A percentile compares a stretch with the other conserved stretches of the same genome.
phyloP scores from a whole-genome alignment of 2,329 filamentous ascomycete genomes.

The Alternaria metachromatica region DNA sequence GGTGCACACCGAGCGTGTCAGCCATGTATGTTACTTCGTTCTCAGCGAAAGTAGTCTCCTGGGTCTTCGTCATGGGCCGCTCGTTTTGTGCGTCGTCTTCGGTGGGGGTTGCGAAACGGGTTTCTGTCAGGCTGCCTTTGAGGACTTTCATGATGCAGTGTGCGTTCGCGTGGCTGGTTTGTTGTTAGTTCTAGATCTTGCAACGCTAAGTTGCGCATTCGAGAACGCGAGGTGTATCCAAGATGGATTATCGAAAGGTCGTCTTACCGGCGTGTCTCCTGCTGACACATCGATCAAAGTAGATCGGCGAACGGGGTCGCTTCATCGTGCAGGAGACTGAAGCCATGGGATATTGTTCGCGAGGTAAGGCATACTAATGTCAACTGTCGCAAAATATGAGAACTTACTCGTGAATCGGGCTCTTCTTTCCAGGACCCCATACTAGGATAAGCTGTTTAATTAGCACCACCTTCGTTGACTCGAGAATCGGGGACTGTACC shows the following conservation, averaged over 20 bases:
- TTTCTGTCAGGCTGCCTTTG: conserved; percentile 79
- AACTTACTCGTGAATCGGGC: conserved; percentile 77
- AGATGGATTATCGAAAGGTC: conserved; percentile 9
- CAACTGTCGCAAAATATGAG: conserved; percentile 14
- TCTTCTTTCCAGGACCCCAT: conserved; percentile 84
- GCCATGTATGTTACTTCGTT: conserved; percentile 90
- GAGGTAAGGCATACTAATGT: conserved; percentile 16
- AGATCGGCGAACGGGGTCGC: conserved; percentile 37
- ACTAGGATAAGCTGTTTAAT: conserved; percentile 76
- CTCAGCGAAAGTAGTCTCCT: conserved; percentile 70
- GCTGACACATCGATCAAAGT: conserved; percentile 36
- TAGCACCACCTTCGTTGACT: background rate
- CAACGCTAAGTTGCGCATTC: background rate
- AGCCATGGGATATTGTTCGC: background rate
- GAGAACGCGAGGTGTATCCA: background rate
- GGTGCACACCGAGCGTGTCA: conserved; percentile 84
- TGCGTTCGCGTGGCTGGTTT: conserved; percentile 64
- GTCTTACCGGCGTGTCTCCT: conserved; percentile 37
- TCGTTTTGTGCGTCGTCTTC: conserved; percentile 54
- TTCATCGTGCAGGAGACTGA: conserved; percentile 38
- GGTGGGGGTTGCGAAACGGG: conserved; percentile 76
- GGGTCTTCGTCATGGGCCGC: conserved; percentile 67
- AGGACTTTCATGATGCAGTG: conserved; percentile 94
- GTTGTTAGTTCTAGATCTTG: background rate
- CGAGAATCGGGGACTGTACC: conserved; percentile 55